These are phyloP conservation scores for Colletotrichum truncatum DNA, from an alignment of 2,329 filamentous ascomycete genomes.

Conservation along the genomic window DNA sequence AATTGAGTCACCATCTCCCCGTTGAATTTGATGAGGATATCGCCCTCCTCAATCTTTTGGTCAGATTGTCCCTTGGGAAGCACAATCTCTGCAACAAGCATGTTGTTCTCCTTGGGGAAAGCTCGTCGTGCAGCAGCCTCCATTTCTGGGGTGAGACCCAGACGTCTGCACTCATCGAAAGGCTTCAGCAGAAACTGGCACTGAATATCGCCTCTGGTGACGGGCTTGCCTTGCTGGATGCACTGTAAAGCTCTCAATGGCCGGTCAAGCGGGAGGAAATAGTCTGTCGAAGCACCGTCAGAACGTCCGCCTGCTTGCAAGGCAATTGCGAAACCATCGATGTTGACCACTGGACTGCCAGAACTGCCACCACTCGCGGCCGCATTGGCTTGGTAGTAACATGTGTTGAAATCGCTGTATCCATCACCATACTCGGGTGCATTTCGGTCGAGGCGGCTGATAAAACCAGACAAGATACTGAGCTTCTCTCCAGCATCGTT, in stretches of 20 bases:
- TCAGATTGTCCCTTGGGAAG: constrained; percentile 90
- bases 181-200: constrained; percentile 97
- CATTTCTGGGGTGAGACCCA: constrained; percentile 86
- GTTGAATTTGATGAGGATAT: constrained; percentile 93
- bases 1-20: constrained; percentile 94
- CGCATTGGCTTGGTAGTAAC: constrained; percentile 98
- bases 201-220: constrained; percentile 96
- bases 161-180: constrained; percentile 93
- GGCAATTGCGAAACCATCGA: constrained; percentile 90
- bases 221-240: constrained; percentile 77
- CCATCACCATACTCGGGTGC: constrained; percentile 98
- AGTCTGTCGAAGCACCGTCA: constrained; percentile 96
- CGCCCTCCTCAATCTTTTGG: constrained; percentile 89
- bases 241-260: constrained; percentile 88
- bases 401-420: constrained; percentile 95
- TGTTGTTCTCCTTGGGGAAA: constrained; percentile 93
- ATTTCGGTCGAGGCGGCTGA: constrained; percentile 94
- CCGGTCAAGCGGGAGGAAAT: constrained; percentile 93
- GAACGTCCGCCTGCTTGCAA: constrained; percentile 93
- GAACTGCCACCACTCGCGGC: constrained; percentile 97
- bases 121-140: constrained; percentile 84
- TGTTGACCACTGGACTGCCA: constrained; percentile 97
- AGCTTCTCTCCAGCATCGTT: constrained; percentile 99
- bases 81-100: constrained; percentile 96
- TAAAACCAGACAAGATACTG: constrained; percentile 96